Conservation (phyloP, 108 stramenopile genomes). For the Skeletonema potamos region DNA sequence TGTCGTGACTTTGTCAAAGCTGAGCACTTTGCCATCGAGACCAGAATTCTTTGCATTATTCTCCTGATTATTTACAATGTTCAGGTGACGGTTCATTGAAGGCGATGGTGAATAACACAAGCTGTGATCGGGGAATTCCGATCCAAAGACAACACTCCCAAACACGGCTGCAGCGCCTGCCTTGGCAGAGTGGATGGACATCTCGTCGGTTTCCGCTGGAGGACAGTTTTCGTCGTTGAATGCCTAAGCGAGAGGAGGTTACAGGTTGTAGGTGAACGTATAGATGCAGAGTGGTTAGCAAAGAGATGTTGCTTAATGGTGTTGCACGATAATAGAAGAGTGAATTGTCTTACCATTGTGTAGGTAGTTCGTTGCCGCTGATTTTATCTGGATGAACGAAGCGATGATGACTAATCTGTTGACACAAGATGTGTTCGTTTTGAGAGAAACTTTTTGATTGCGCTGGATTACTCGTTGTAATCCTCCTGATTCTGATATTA, state of each 20-base stretch:
- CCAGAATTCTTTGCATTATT: neutral
- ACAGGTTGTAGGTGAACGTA: neutral
- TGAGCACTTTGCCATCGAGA: conserved; percentile 13
- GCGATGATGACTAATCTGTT: neutral
- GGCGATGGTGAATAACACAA: conserved; percentile 45
- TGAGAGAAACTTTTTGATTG: neutral
- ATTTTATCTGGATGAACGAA: neutral
- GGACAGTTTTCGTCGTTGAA: conserved; percentile 32
- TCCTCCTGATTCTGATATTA: too few species aligned
- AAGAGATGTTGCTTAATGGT: neutral
- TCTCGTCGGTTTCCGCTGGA: neutral
- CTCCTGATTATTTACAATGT: neutral
- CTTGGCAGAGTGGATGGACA: conserved; percentile 20
- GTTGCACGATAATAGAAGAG: neutral
- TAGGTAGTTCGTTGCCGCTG: neutral
- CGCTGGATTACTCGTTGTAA: neutral
- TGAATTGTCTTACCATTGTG: neutral
- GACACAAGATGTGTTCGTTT: neutral
- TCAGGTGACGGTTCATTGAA: conserved; percentile 3
- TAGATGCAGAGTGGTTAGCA: neutral
- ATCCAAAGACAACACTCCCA: conserved; percentile 31
- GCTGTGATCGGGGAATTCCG: conserved; percentile 40
- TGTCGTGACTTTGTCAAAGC: conserved; percentile 16
- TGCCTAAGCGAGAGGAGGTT: neutral
- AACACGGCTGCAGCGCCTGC: conserved; percentile 35